These are phyloP conservation scores for Teratosphaeria epicoccoides DNA, from an alignment of 2,329 filamentous ascomycete genomes.

Conservation along the genomic window DNA sequence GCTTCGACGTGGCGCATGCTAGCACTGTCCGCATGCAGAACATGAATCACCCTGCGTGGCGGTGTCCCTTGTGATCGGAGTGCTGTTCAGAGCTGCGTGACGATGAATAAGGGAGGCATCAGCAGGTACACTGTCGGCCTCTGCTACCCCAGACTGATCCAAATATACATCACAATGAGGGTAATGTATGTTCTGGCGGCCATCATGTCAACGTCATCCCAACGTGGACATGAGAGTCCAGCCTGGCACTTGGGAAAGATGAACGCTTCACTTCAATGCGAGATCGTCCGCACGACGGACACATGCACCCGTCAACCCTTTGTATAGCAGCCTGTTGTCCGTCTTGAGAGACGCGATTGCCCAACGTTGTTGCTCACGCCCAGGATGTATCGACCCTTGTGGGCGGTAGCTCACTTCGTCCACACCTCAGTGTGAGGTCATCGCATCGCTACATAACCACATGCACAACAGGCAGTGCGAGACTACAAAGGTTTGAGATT, in stretches of 20 bases:
- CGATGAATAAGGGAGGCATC: not conserved
- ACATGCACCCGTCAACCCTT: not conserved
- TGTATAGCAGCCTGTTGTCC: not conserved
- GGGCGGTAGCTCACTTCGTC: not conserved
- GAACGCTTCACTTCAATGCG: not conserved
- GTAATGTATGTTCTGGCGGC: not conserved
- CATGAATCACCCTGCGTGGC: not conserved
- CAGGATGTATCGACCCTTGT: not conserved
- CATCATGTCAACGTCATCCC: not conserved
- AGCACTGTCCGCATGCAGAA: not conserved
- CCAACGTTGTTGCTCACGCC: too few species aligned
- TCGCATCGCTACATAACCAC: not conserved
- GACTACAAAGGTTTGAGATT: not conserved
- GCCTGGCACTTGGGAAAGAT: not conserved
- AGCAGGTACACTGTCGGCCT: not conserved
- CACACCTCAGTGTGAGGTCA: not conserved
- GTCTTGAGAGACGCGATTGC: not conserved
- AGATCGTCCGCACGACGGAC: not conserved
- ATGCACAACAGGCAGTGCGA: not conserved
- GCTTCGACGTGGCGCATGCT: not conserved
- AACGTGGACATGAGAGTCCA: not conserved
- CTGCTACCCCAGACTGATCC: too few species aligned
- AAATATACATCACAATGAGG: too few species aligned
- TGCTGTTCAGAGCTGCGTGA: not conserved
- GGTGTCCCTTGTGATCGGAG: not conserved